Evolutionary conservation across 1,284 basidiomycete genomes (phyloP).

Genomic region (Tetrapyrgos nigripes): DNA sequence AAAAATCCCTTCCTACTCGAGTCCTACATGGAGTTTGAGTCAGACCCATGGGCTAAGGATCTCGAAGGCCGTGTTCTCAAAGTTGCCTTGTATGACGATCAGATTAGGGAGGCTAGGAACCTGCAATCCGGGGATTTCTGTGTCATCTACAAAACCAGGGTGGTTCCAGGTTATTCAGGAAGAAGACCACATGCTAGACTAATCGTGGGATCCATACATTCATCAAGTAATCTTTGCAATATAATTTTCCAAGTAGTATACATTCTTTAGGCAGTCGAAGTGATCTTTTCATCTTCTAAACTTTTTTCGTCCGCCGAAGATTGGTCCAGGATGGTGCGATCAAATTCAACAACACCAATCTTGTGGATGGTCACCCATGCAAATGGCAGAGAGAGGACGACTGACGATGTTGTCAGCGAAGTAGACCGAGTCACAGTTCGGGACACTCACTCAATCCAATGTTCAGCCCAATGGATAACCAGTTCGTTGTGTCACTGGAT

Average conservation of each 20-base stretch:
- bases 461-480: slow-evolving; percentile 40
- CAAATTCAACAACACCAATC: slow-evolving; percentile 33
- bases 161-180: slow-evolving; percentile 43
- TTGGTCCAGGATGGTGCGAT: slow-evolving; percentile 10
- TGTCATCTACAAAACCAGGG: slow-evolving; percentile 55
- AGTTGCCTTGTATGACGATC: slow-evolving; percentile 56
- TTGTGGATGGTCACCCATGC: slow-evolving; percentile 36
- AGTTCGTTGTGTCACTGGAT: slow-evolving; percentile 37
- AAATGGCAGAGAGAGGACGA: slow-evolving; percentile 36
- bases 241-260: neutral
- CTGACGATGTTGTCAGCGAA: slow-evolving; percentile 16
- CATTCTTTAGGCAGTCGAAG: neutral
- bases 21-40: slow-evolving; percentile 21
- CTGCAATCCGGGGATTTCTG: slow-evolving; percentile 52
- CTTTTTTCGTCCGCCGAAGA: slow-evolving; percentile 5
- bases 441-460: slow-evolving; percentile 35
- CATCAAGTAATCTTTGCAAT: neutral
- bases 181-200: slow-evolving; percentile 49
- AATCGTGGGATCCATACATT: too few relatives aligned
- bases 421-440: neutral
- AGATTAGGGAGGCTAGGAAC: slow-evolving; percentile 47
- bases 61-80: slow-evolving; percentile 60
- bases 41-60: slow-evolving; percentile 43
- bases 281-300: slow-evolving; percentile 10
- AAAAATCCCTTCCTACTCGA: slow-evolving; percentile 49